Evolutionary conservation across 441 rosid genomes (phyloP).

Genomic region (Corymbia calophylla): DNA sequence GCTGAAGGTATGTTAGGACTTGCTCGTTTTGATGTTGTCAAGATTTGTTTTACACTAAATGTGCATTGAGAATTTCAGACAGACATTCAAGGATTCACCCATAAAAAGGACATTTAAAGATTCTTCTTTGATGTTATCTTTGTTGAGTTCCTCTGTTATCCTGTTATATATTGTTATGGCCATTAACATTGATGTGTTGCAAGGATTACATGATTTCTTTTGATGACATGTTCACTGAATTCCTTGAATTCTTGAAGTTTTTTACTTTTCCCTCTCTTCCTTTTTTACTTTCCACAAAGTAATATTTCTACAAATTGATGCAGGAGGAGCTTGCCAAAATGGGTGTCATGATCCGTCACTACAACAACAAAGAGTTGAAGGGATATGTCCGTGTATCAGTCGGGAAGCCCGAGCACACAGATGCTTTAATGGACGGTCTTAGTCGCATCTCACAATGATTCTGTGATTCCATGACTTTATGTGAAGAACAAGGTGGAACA

Average conservation of each 20-base stretch:
- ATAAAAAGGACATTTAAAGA: not conserved
- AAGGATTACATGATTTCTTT: not conserved
- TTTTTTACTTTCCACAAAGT: no score
- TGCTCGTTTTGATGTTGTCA: not conserved
- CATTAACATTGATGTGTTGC: not conserved
- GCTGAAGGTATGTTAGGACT: constrained; percentile 46
- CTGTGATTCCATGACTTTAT: not conserved
- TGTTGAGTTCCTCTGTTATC: not conserved
- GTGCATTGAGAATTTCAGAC: not conserved
- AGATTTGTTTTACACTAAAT: not conserved
- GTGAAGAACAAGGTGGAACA: not conserved
- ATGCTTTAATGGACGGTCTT: constrained; percentile 55
- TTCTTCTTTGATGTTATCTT: not conserved
- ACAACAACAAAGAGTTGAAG: constrained; percentile 61
- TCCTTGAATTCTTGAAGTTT: not conserved
- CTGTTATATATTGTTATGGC: not conserved
- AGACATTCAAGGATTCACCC: not conserved
- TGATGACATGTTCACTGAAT: not conserved
- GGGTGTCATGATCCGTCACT: constrained; percentile 96
- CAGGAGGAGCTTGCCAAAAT: constrained; percentile 80
- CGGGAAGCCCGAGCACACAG: constrained; percentile 87
- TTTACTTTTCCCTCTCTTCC: no score
- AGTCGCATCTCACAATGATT: constrained; percentile 11
- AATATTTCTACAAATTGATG: not conserved
- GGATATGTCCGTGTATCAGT: constrained; percentile 74